Base-by-base conservation (phyloP, 805 yeast genomes). In the Cyberlindnera japonica region DNA sequence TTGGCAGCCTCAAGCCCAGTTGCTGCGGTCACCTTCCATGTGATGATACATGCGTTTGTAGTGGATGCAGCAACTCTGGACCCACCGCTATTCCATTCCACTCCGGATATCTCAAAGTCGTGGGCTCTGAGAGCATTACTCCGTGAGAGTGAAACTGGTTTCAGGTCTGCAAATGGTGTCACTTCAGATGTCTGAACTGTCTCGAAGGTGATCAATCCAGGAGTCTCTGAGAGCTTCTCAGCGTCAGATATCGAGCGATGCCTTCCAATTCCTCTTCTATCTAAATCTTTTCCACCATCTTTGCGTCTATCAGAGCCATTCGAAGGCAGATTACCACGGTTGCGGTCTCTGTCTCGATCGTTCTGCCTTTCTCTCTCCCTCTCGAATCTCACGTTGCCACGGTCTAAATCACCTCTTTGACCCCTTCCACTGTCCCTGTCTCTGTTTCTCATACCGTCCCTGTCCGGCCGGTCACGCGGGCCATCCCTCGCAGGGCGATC, bases 61-160 rank as follows among this genome's bases (percentile, higher is more conserved):
- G 50, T 52, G 3, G 57, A 46, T 14, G 47, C 50, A 0, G 66
- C 64, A 7, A 64, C 37, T 36, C 58, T 49, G 0, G 58, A 44
- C 1, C 59, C 65, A 2, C 48, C 30, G n/a, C 48, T 35, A 39
- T 64, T 63, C 63, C 62, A 64, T 6, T 41, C 41, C 5, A 53
- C 44, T 8, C 45, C 22, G 11, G 46, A 44, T 11, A 53, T 38
- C 23, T 55, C 58, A 1, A 30, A 12, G 17, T 24, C 35, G 11
- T 4, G 16, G 15, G 4, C 6, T 6, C 6, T 5, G 17, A n/a
- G 9, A 5, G 34, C 20, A 4, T 21, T 26, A 27, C 47, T 0
- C 21, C 26, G 3, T 6, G 28, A 7, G 4, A 43, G 31, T 4
- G 11, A 35, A 4, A 28, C 26, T 6, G 43, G 18, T 21, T 35